phyloP scores from a whole-genome alignment of 768 basidiomycete species.

The Tylopilus balloui region DNA sequence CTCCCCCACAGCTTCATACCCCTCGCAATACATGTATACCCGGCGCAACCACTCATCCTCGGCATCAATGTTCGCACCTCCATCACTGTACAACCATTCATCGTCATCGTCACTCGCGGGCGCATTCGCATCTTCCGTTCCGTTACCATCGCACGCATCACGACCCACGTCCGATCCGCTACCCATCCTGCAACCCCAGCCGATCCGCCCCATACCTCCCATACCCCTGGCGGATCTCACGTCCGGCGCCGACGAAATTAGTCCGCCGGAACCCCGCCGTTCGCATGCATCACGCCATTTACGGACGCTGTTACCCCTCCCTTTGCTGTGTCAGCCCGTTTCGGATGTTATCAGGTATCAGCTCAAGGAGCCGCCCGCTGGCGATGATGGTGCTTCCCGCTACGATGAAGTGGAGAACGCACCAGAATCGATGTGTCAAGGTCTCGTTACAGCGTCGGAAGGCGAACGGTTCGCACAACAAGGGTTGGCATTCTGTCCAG shows the following conservation, averaged over 20 bases:
- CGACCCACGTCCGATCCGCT: conserved; percentile 14
- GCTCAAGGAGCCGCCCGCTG: conserved; percentile 12
- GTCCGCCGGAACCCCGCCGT: not conserved
- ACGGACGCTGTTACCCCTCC: conserved; percentile 26
- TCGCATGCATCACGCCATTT: conserved; percentile 1
- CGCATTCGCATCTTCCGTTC: conserved; percentile 21
- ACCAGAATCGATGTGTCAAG: conserved; percentile 19
- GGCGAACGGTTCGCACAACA: conserved; percentile 17
- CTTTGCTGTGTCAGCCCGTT: conserved; percentile 33
- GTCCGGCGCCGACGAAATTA: conserved; percentile 16
- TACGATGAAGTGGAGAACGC: conserved; percentile 10
- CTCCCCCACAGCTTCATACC: conserved; percentile 15
- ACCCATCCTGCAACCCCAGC: conserved; percentile 32
- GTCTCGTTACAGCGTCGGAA: conserved; percentile 10
- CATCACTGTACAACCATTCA: conserved; percentile 20
- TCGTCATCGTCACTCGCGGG: conserved; percentile 26
- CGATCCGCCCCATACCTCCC: conserved; percentile 33
- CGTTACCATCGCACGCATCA: conserved; percentile 12
- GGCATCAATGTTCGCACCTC: conserved; percentile 18
- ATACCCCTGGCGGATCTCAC: conserved; percentile 31
- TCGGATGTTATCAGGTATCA: conserved; percentile 32
- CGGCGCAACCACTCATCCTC: conserved; percentile 20
- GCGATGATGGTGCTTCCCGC: conserved; percentile 1
- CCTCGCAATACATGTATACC: conserved; percentile 21
- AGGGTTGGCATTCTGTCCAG: conserved; percentile 14